Evolutionary conservation across 306 rosid species (phyloP).

Genomic region (Vigna trinervia): DNA sequence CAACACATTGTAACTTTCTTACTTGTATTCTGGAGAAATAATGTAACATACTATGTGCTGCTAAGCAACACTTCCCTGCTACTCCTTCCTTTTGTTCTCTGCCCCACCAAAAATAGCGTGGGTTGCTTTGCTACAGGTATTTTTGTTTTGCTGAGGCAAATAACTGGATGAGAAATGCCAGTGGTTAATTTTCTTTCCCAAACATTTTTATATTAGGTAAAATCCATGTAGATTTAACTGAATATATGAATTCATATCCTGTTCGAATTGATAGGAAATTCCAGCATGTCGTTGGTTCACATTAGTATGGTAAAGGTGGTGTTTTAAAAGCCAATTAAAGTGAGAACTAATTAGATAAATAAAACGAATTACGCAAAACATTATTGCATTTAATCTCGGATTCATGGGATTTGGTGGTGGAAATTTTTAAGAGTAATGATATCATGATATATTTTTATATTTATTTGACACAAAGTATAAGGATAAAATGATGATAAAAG

Average conservation of each 20-base stretch:
- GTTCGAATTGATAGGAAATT: neutral
- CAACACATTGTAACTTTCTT: constrained; percentile 10
- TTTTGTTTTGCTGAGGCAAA: constrained; percentile 8
- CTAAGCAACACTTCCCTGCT: constrained; percentile 5
- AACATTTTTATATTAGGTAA: neutral
- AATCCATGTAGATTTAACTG: neutral
- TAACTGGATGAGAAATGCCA: neutral
- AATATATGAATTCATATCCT: neutral
- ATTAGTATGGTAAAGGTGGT: no score
- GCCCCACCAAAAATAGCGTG: constrained; percentile 9
- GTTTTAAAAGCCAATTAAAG: no score
- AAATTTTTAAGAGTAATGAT: no score
- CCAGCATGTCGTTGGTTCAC: no score
- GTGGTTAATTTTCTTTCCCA: neutral
- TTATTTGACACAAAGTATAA: no score
- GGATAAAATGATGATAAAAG: no score
- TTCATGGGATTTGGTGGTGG: no score
- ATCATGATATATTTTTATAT: no score
- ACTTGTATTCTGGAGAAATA: constrained; percentile 34
- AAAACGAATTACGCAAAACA: no score
- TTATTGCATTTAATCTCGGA: no score
- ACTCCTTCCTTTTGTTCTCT: constrained; percentile 27
- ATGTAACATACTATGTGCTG: constrained; percentile 19
- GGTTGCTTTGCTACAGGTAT: constrained; percentile 30
- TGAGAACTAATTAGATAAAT: no score